Evolutionary conservation across 2,329 filamentous ascomycete species (phyloP).

Genomic region (Orbilia javanica): DNA sequence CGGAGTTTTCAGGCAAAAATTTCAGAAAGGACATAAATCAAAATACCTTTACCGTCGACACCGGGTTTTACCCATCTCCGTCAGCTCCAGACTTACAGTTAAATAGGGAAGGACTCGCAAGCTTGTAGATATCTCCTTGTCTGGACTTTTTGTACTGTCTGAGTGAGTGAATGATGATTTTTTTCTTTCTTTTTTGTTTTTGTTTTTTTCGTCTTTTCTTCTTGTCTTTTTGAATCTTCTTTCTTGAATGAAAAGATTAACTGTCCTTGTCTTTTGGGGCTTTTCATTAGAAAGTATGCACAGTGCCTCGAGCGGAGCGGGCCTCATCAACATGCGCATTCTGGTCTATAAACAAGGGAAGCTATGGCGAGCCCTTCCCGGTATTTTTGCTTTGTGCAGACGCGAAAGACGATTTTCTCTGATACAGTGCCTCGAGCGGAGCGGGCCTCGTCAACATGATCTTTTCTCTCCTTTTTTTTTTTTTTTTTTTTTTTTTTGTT

Average conservation of each 20-base stretch:
- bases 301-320: slow-evolving; percentile 59
- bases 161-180: slow-evolving; percentile 8
- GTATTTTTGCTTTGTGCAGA: slow-evolving; percentile 49
- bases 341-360: slow-evolving; percentile 60
- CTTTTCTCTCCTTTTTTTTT: slow-evolving; percentile 13
- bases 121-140: slow-evolving; percentile 27
- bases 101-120: slow-evolving; percentile 57
- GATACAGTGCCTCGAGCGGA: slow-evolving; percentile 59
- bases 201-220: slow-evolving; percentile 13
- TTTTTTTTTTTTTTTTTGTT: slow-evolving; percentile 19
- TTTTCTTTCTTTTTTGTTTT: slow-evolving; percentile 16
- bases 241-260: slow-evolving; percentile 57
- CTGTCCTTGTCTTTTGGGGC: slow-evolving; percentile 55
- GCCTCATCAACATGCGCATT: slow-evolving; percentile 60
- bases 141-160: slow-evolving; percentile 3
- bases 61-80: background rate
- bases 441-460: slow-evolving; percentile 59
- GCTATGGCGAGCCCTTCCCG: slow-evolving; percentile 59
- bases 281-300: slow-evolving; percentile 60
- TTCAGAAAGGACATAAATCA: slow-evolving; percentile 4
- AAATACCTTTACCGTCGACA: slow-evolving; percentile 15
- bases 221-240: slow-evolving; percentile 29
- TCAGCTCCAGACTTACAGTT: slow-evolving; percentile 55
- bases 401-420: slow-evolving; percentile 53
- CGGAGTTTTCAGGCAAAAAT: background rate